These are phyloP conservation scores for Prunus armeniaca DNA, from an alignment of 306 rosid species.

Conservation along the genomic window DNA sequence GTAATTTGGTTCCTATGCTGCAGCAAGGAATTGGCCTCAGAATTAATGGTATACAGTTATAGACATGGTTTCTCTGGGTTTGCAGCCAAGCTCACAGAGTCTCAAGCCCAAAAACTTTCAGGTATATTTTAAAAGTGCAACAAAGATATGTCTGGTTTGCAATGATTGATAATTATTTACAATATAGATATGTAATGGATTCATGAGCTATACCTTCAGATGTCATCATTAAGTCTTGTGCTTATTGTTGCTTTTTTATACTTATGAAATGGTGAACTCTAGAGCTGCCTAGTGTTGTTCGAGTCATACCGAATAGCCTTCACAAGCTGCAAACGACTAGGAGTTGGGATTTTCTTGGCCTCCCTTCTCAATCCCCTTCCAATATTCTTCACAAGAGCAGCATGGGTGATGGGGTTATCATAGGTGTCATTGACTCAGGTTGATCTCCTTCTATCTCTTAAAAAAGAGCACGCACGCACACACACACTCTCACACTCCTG, in stretches of 20 bases:
- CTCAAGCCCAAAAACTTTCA: no score
- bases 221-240: background rate
- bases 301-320: slow-evolving; percentile 43
- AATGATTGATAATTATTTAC: background rate
- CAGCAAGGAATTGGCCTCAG: slow-evolving; percentile 34
- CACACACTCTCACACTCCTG: background rate
- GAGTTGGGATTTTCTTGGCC: slow-evolving; percentile 57
- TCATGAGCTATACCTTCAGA: background rate
- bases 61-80: slow-evolving; percentile 20
- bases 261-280: background rate
- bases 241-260: background rate
- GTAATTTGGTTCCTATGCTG: background rate
- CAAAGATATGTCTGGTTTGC: background rate
- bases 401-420: slow-evolving; percentile 38
- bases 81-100: no score
- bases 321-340: slow-evolving; percentile 49
- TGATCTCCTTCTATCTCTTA: background rate
- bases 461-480: no score
- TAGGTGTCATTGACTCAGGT: slow-evolving; percentile 61
- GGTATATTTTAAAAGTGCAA: background rate
- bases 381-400: slow-evolving; percentile 34
- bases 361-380: slow-evolving; percentile 27
- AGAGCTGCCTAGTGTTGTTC: slow-evolving; percentile 42
- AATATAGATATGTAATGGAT: background rate
- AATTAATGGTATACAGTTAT: slow-evolving; percentile 32